Evolutionary conservation across 257 asterid species (phyloP), one percentile per base, ranked within the genome.

Genomic region (Haberlea rhodopensis): DNA sequence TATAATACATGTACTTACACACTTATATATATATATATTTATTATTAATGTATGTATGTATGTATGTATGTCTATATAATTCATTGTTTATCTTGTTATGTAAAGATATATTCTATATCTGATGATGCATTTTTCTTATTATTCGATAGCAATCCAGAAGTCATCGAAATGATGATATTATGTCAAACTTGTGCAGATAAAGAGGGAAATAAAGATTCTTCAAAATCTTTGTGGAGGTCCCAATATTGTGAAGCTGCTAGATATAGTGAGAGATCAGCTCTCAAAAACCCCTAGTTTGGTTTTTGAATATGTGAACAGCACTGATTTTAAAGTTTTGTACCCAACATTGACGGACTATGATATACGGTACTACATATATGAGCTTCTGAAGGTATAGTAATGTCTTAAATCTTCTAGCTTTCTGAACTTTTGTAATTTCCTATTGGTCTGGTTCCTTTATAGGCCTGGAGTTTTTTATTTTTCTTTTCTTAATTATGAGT

Each of bases 331-430:
- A 82, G 74, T 79, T 58, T 74, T 82, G 75, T 82, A 82, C 67
- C 87, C 84, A 9, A 82, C 87, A n/a, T 66, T 79, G 82, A 82
- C 84, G 2, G 87, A 82, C 74, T 82, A 82, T 76, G 87, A 82
- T 60, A 82, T 79, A 58, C 87, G 84, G 74, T 79, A 82, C 81
- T 82, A 82, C 73, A 71, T 79, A 53, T 79, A 82, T 55, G 87
- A 82, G 80, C 84, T 82, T 79, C 84, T 82, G 62, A 82, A 82
- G 87, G 87, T 82, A 60, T 21, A 26, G 0, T 59, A 24, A 49
- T 51, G 19, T 57, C 15, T 69, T 65, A 29, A 52, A 48, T 24
- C 20, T 65, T 28, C 21, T 57, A 28, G 22, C 13, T 7, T 64
- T 32, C 26, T 54, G 26, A 15, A 6, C 23, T 37, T 46, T 32